Evolutionary conservation across 129 eudicot genomes (phyloP).

Genomic region (Pittosporum tobira): DNA sequence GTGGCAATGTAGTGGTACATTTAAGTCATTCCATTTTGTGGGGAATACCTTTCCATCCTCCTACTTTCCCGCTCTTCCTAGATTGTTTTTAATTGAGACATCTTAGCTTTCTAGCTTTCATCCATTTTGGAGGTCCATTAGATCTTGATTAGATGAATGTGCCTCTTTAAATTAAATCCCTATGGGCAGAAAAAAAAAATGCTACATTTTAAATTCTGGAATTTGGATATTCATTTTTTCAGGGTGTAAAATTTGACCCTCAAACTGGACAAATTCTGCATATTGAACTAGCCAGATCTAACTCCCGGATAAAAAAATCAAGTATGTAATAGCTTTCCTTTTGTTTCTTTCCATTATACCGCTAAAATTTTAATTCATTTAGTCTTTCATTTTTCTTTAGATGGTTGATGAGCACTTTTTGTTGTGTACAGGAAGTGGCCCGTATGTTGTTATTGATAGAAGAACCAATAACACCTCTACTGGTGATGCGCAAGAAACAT

Average conservation of each 20-base stretch:
- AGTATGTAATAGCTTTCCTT: conserved; percentile 24
- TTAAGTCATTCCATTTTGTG: no score
- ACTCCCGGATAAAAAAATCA: conserved; percentile 65
- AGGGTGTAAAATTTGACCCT: conserved; percentile 96
- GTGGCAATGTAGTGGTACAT: no score
- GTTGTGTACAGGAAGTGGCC: conserved; percentile 52
- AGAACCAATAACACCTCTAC: conserved; percentile 44
- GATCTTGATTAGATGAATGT: no score
- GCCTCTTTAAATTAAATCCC: no score
- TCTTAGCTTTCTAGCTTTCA: no score
- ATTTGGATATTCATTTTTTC: conserved; percentile 15
- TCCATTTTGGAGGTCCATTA: no score
- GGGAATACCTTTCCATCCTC: no score
- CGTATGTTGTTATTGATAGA: conserved; percentile 83
- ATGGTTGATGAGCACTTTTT: conserved; percentile 7
- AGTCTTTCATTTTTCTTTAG: neutral
- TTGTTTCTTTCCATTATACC: neutral
- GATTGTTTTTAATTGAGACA: no score
- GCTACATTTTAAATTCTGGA: neutral
- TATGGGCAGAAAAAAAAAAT: no score
- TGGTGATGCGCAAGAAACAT: conserved; percentile 41
- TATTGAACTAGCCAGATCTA: conserved; percentile 88
- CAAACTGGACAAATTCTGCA: conserved; percentile 81
- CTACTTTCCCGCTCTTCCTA: no score
- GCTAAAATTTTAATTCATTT: neutral